Evolutionary conservation across 176 grass and related monocot genomes (phyloP).

Genomic region (Eragrostis nindensis): DNA sequence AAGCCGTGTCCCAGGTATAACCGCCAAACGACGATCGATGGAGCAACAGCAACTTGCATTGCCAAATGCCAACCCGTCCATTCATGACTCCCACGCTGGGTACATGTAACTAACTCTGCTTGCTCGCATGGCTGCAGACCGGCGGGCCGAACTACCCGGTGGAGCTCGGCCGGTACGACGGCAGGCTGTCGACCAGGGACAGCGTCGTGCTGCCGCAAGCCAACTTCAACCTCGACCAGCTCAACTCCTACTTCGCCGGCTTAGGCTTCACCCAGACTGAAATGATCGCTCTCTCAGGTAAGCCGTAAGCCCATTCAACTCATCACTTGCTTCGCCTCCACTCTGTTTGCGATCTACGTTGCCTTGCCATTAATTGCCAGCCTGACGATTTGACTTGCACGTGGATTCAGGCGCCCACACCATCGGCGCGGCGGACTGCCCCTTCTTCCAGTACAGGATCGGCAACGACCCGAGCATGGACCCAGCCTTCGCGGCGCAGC

Average conservation of each 20-base stretch:
- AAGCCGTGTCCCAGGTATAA: slow-evolving; percentile 29
- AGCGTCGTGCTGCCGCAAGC: slow-evolving; percentile 52
- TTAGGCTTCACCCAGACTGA: slow-evolving; percentile 46
- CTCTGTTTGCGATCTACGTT: not conserved
- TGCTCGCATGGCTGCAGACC: slow-evolving; percentile 27
- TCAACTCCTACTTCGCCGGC: slow-evolving; percentile 43
- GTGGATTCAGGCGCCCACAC: slow-evolving; percentile 48
- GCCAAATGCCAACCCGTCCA: not conserved
- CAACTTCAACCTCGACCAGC: slow-evolving; percentile 52
- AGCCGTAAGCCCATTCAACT: no score
- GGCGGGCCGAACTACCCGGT: slow-evolving; percentile 57
- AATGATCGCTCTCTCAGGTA: slow-evolving; percentile 59
- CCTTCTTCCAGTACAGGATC: slow-evolving; percentile 52
- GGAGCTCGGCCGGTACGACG: slow-evolving; percentile 55
- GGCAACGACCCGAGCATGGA: slow-evolving; percentile 42
- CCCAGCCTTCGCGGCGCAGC: slow-evolving; percentile 15
- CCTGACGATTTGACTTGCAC: not conserved
- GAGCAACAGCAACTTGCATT: no score
- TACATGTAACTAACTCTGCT: slow-evolving; percentile 1
- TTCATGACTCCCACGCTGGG: not conserved
- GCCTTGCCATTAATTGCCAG: not conserved
- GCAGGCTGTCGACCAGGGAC: slow-evolving; percentile 40
- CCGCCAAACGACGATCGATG: no score
- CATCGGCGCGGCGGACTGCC: slow-evolving; percentile 47
- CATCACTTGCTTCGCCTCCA: not conserved